Conservation (phyloP, 2,329 filamentous ascomycete species). For the Aschersonia sp. region DNA sequence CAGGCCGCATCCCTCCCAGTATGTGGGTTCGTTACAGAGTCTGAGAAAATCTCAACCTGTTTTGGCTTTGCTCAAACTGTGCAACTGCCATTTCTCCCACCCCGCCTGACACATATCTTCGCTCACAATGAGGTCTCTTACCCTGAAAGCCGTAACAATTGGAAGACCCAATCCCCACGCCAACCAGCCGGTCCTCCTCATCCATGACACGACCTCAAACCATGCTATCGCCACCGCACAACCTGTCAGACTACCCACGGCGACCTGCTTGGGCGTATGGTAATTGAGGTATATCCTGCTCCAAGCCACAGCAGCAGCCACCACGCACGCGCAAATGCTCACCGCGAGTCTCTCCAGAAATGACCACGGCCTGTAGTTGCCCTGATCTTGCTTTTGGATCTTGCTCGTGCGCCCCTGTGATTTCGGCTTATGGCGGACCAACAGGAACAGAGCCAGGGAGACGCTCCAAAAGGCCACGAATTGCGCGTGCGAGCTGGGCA, state of each 20-base stretch:
- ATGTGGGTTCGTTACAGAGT: neutral
- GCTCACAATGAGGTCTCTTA: slow-evolving; percentile 72
- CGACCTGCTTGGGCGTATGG: slow-evolving; percentile 75
- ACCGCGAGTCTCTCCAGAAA: slow-evolving; percentile 42
- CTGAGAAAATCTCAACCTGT: neutral
- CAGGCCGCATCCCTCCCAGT: neutral
- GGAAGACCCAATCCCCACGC: slow-evolving; percentile 56
- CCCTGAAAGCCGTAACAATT: slow-evolving; percentile 48
- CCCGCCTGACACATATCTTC: slow-evolving; percentile 85
- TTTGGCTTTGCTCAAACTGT: slow-evolving; percentile 18
- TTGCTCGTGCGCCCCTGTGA: neutral
- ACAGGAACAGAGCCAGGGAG: slow-evolving; percentile 70
- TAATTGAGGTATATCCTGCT: slow-evolving; percentile 87
- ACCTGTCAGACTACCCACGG: slow-evolving; percentile 64
- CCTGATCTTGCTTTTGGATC: neutral
- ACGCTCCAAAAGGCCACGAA: slow-evolving; percentile 87
- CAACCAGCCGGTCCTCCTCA: slow-evolving; percentile 55
- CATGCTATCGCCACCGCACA: slow-evolving; percentile 56
- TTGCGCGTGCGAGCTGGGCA: slow-evolving; percentile 90
- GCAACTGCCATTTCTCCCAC: slow-evolving; percentile 79
- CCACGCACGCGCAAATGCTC: slow-evolving; percentile 39
- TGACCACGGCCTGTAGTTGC: slow-evolving; percentile 34
- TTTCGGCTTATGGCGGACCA: slow-evolving; percentile 53
- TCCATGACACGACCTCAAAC: slow-evolving; percentile 57
- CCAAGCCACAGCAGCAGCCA: slow-evolving; percentile 57